Conservation (phyloP, 1,284 basidiomycete species). For the Naganishia sp. region DNA sequence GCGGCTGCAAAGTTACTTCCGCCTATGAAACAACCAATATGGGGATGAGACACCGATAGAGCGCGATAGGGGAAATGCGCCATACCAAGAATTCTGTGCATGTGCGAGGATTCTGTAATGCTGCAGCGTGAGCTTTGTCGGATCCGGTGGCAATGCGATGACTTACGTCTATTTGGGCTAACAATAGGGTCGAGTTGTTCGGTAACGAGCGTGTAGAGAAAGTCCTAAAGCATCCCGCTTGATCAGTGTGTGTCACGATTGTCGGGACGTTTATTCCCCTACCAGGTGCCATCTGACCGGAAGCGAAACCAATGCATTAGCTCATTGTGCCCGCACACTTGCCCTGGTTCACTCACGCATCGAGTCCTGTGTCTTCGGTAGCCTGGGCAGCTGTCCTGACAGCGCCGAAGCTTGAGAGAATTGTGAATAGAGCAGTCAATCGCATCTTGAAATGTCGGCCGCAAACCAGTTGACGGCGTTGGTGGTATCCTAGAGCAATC, state of each 20-base stretch:
- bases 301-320: not conserved
- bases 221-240: slow-evolving; percentile 5
- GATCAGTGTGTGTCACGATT: not conserved
- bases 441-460: no score
- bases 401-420: no score
- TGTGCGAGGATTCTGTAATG: slow-evolving; percentile 20
- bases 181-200: slow-evolving; percentile 35
- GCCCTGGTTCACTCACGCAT: not conserved
- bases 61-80: not conserved
- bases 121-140: no score
- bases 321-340: no score
- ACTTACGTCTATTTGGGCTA: slow-evolving; percentile 29
- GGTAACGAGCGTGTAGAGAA: slow-evolving; percentile 12
- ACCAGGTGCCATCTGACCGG: slow-evolving; percentile 9
- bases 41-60: not conserved
- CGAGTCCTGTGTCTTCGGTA: not conserved
- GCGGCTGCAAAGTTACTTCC: slow-evolving; percentile 40
- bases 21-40: slow-evolving; percentile 22
- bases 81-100: slow-evolving; percentile 34
- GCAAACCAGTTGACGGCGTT: no score
- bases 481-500: no score
- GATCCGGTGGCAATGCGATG: no score
- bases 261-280: not conserved
- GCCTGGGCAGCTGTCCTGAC: no score
- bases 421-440: no score